Evolutionary conservation across 73 alveolate genomes (phyloP).

Genomic region (Durusdinium trenchii): DNA sequence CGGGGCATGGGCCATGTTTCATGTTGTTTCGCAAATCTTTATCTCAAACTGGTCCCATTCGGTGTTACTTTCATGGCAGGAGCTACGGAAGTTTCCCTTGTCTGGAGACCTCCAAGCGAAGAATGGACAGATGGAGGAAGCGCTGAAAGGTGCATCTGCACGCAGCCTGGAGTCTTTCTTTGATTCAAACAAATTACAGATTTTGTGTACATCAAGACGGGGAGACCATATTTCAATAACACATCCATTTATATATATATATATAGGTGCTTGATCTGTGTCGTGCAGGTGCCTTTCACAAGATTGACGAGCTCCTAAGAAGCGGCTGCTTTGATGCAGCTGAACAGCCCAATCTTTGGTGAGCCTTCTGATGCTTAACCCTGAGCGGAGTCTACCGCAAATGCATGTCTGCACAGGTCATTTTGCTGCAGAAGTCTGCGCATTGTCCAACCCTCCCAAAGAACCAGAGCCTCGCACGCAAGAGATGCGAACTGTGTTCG

Average conservation of each 20-base stretch:
- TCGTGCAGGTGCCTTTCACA: slow-evolving; percentile 76
- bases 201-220: too few species aligned
- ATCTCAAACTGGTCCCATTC: too few species aligned
- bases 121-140: slow-evolving; percentile 52
- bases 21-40: too few species aligned
- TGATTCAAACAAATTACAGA: too few species aligned
- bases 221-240: too few species aligned
- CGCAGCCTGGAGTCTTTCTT: too few species aligned
- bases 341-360: too few species aligned
- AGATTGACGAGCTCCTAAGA: slow-evolving; percentile 42
- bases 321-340: slow-evolving; percentile 19
- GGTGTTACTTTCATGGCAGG: not conserved
- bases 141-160: slow-evolving; percentile 66
- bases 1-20: too few species aligned
- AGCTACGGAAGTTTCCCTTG: slow-evolving; percentile 77
- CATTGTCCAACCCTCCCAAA: not conserved
- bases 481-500: not conserved
- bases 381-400: not conserved
- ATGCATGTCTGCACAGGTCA: not conserved
- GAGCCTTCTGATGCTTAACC: too few species aligned
- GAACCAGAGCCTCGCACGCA: not conserved
- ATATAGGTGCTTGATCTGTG: too few species aligned
- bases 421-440: slow-evolving; percentile 46
- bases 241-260: too few species aligned
- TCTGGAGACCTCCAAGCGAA: not conserved